Percentiles rank a stretch among this genome's conserved stretches.
These are phyloP conservation scores for Harringtonia aguacate DNA, from an alignment of 2,329 filamentous ascomycete species.

Conservation along the genomic window DNA sequence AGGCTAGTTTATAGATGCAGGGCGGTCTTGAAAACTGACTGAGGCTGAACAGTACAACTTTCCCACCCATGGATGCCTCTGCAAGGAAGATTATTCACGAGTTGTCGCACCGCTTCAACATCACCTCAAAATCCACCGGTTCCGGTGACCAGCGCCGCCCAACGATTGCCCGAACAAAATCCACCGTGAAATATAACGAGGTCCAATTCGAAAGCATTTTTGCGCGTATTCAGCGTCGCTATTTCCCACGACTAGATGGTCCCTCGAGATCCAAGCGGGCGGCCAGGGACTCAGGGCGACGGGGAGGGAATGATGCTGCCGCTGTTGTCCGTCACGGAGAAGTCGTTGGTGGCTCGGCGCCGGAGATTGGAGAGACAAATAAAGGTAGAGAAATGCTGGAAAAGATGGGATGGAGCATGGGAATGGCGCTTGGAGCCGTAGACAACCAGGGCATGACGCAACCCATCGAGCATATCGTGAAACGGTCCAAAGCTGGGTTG, in stretches of 20 bases:
- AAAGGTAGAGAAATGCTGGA: conserved; percentile 80
- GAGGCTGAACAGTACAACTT: conserved; percentile 41
- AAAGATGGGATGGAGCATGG: conserved; percentile 94
- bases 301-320: conserved; percentile 24
- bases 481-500: conserved; percentile 74
- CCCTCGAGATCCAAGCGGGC: conserved; percentile 8
- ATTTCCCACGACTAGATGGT: conserved; percentile 42
- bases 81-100: conserved; percentile 73
- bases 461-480: conserved; percentile 79
- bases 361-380: conserved; percentile 74
- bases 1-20: no score
- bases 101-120: conserved; percentile 59
- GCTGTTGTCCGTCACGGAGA: conserved; percentile 72
- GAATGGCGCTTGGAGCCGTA: conserved; percentile 68
- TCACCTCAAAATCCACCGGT: conserved; percentile 79
- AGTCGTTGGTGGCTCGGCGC: conserved; percentile 72
- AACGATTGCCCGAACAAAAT: conserved; percentile 61
- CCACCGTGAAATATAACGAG: conserved; percentile 52
- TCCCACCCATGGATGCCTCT: conserved; percentile 77
- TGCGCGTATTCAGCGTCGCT: conserved; percentile 37
- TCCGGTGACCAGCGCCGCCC: conserved; percentile 64
- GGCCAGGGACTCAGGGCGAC: conserved; percentile 15
- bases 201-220: conserved; percentile 39
- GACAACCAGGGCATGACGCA: conserved; percentile 84
- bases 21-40: no score